phyloP scores from a whole-genome alignment of 1,284 basidiomycete genomes.

The Ustilago xerochloae region DNA sequence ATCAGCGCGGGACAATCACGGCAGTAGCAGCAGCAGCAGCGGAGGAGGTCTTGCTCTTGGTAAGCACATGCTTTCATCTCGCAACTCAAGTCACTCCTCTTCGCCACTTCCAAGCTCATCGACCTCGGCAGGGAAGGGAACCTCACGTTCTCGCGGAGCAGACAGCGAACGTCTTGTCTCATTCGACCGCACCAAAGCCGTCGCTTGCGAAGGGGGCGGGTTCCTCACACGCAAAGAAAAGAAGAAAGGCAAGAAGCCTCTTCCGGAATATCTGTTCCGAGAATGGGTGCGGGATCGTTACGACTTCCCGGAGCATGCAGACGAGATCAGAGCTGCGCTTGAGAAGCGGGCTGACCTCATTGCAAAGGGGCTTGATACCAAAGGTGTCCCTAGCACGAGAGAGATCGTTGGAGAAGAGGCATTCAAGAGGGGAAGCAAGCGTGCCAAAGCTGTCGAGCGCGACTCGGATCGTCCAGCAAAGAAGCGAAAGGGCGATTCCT shows the following conservation, averaged over 20 bases:
- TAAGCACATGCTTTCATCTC: constrained; percentile 12
- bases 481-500: constrained; percentile 6
- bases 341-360: constrained; percentile 22
- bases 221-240: constrained; percentile 33
- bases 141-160: neutral
- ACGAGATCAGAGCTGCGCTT: constrained; percentile 16
- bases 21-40: neutral
- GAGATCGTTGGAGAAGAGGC: constrained; percentile 12
- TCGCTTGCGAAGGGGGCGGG: constrained; percentile 18
- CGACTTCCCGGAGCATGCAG: constrained; percentile 15
- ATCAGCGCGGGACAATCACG: neutral
- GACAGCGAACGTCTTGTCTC: constrained; percentile 6
- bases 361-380: constrained; percentile 7
- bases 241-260: constrained; percentile 22
- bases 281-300: constrained; percentile 25
- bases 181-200: constrained; percentile 23
- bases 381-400: neutral
- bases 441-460: neutral
- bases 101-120: constrained; percentile 8
- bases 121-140: neutral
- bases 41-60: constrained; percentile 15
- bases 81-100: constrained; percentile 4
- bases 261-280: constrained; percentile 31
- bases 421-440: neutral
- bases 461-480: constrained; percentile 12